Base-by-base conservation (phyloP, 2,329 filamentous ascomycete species). In the Phyllosticta citrichinensis region DNA sequence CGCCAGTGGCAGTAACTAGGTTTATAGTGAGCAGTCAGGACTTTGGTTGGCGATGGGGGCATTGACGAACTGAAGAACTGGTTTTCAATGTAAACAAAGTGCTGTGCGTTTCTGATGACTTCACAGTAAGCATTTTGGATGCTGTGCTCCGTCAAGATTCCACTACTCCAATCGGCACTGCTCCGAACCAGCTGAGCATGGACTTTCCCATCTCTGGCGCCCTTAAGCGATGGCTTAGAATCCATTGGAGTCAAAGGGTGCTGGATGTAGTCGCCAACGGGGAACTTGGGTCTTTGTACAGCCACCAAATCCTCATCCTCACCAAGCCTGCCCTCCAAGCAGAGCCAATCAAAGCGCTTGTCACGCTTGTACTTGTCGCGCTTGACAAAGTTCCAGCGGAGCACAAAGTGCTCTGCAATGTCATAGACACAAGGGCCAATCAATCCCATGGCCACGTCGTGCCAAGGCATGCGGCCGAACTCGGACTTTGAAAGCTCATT, bases 1-100 rank as follows among this genome's bases (percentile, higher is more conserved):
- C 87, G 9, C 91, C 91, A 0, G 93, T 97, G 0, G 94, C 89
- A 1, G 91, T 95, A 70, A 95, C 78, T 79, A 33, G 8, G 25
- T 62, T 74, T 63, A 71, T 70, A 58, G 56, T 22, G 17, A 19
- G 4, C 33, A 10, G 1, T 47, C 17, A 6, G 4, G n/a, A 11
- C 3, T 30, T 30, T 30, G 10, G 50, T 14, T 12, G 11, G 12
- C 22, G 57, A 55, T 53, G 25, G 12, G 24, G 11, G 11, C 6
- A 22, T 12, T 19, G 11, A 68, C 74, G 67, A 76, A 76, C 83
- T 97, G 80, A 97, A 99, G 78, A 97, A 97, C 69, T 99, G 94
- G 69, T 97, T 97, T 73, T 99, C 94, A 63, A 99, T 96, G 76
- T 97, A 99, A 24, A 99, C 88, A 67, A 85, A 97, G 71, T 97